Percentiles rank a stretch among this genome's conserved stretches.
Conservation (phyloP, 2,329 filamentous ascomycete genomes). For the Bipolaris gigantea region DNA sequence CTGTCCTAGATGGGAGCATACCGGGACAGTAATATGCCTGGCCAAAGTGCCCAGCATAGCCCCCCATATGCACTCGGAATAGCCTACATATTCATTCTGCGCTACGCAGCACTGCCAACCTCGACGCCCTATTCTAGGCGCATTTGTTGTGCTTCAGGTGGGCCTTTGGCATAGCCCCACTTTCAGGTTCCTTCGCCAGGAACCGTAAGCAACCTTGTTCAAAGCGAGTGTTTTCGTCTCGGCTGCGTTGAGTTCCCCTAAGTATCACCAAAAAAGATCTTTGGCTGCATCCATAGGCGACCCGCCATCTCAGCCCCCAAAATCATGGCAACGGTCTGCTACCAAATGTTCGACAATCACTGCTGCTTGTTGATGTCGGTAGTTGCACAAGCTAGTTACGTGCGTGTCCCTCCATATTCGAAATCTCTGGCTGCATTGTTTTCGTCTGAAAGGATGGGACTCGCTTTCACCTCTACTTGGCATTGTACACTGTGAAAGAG, state of each 20-base stretch:
- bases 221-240: conserved; percentile 21
- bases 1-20: conserved; percentile 17
- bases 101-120: conserved; percentile 8
- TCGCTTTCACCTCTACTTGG: neutral
- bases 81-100: conserved; percentile 18
- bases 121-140: conserved; percentile 4
- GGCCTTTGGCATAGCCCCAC: conserved; percentile 10
- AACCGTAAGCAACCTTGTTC: conserved; percentile 5
- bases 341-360: neutral
- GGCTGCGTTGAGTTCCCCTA: conserved; percentile 19
- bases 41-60: conserved; percentile 17
- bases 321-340: conserved; percentile 9
- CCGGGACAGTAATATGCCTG: conserved; percentile 15
- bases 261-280: conserved; percentile 3
- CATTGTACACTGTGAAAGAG: neutral
- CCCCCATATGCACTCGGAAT: conserved; percentile 16
- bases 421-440: neutral
- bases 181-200: conserved; percentile 8
- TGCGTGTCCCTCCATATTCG: neutral
- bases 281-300: conserved; percentile 18
- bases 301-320: conserved; percentile 17
- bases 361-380: conserved; percentile 3
- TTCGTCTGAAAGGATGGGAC: neutral
- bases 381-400: neutral
- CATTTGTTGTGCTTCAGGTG: conserved; percentile 7